Evolutionary conservation across 352 stramenopile species (phyloP), one percentile per base, ranked within the genome.

Genomic region (Bremia lactucae): DNA sequence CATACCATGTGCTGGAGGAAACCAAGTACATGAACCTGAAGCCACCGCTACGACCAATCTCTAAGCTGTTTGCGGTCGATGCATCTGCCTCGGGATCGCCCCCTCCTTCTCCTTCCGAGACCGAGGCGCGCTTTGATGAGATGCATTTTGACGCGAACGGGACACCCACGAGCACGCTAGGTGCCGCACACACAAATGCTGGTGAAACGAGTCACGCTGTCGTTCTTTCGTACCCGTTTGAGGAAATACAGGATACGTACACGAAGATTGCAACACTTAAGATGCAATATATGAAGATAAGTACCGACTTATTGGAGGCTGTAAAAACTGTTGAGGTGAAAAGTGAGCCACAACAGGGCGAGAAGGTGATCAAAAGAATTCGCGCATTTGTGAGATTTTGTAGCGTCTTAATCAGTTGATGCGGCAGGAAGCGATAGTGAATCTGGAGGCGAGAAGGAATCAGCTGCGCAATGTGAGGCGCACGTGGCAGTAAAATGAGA

Each of bases 211-310:
- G 47, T 16, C 62, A 87, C 44, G 47, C 59, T 14, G 50, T 66
- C 2, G 71, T 85, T 44, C 81, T 83, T 23, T 70, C 75, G 21
- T 87, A 79, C 53, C 63, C 65, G n/a, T 70, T 65, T 11, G 79
- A 91, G 44, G 79, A 91, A 58, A 85, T 89, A 31, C 77, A 87
- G 57, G 79, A 91, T 49, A 87, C 79, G 47, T 91, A 81, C 54
- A 86, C 79, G 44, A 86, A 81, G 46, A 81, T 91, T 37, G 69
- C 70, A 50, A 62, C 65, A 31, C 59, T 91, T 20, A 87, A 89
- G 57, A 72, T 57, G 26, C 74, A 85, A 51, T 91, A 91, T 60
- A 69, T 82, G 19, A 80, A 83, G 43, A 62, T 84, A 46, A 87
- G 72, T 40, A 58, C 38, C 4, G 72, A 89, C 34, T 47, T 91